Conservation (phyloP, 78 protist genomes). For the Cavenderia fasciculata region DNA sequence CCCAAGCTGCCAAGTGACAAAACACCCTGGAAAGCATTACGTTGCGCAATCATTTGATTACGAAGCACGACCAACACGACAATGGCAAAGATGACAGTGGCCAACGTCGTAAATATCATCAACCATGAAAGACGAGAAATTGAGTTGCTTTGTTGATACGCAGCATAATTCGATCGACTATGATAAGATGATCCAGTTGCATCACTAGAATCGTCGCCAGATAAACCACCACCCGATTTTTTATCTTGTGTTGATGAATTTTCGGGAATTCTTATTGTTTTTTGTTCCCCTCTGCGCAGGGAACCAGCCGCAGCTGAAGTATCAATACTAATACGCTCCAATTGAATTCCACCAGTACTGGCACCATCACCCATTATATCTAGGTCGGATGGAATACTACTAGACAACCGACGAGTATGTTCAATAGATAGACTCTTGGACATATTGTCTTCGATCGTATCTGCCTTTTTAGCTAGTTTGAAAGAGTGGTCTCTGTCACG, state of each 20-base stretch:
- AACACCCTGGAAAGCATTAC: constrained; percentile 30
- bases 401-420: not conserved
- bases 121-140: constrained; percentile 23
- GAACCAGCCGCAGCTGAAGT: not conserved
- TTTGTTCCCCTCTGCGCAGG: no score
- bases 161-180: not conserved
- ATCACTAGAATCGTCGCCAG: constrained; percentile 16
- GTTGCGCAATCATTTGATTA: constrained; percentile 21
- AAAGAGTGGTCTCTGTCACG: constrained; percentile 27
- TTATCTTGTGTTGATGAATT: not conserved
- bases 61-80: constrained; percentile 6
- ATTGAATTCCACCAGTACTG: not conserved
- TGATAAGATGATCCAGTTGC: not conserved
- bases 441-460: constrained; percentile 37
- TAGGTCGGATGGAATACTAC: not conserved
- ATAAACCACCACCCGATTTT: not conserved
- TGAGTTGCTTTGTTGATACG: constrained; percentile 45
- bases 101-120: constrained; percentile 24
- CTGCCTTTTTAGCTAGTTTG: constrained; percentile 35
- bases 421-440: constrained; percentile 23
- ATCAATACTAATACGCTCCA: not conserved
- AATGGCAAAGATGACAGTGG: constrained; percentile 6
- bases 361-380: not conserved
- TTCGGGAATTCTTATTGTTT: no score
- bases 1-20: constrained; percentile 24